Base-by-base conservation (phyloP, 495 filamentous ascomycete species). In the Xylaria sp. region DNA sequence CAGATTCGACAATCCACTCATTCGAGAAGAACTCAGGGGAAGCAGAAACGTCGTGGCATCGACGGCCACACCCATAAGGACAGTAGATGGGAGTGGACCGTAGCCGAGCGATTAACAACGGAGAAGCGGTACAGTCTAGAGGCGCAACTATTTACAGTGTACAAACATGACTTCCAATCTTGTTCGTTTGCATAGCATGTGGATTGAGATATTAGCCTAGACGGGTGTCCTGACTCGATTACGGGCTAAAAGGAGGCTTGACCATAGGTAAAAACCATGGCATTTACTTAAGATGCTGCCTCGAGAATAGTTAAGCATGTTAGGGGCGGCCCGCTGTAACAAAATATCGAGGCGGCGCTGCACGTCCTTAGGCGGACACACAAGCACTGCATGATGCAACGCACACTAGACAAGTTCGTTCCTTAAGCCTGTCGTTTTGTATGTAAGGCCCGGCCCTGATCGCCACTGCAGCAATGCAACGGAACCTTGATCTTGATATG, bases 321-420 rank as follows among this genome's bases (percentile, higher is more conserved):
- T 19, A 19, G 15, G 41, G 12, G 11, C n/a, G 57, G 14, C 35
- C 59, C 37, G 37, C 11, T 48, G 29, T 14, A 44, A 52, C 19
- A 52, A 35, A 15, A 35, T 33, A 15, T 29, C n/a, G 14, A 46
- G 37, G 26, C 31, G 43, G 33, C 29, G 44, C 62, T 52, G 44
- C 15, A 52, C 62, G 52, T 50, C 52, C 62, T 50, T 21, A 35
- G 62, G 29, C 19, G 29, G 62, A 44, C 7, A 67, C 48, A 35
- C 64, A 68, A 57, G 21, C 65, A 68, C 52, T 57, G 53, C 65
- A 68, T 68, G 24, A 68, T 68, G 66, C 66, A 68, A 59, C 40
- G 53, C 65, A 59, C 52, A 58, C 58, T 52, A 58, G 40, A 68
- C 65, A 35, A 29, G 43, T 40, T 35, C 48, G n/a, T 58, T 33